Evolutionary conservation across 1,284 basidiomycete genomes (phyloP).

Genomic region (Ganoderma sp.): DNA sequence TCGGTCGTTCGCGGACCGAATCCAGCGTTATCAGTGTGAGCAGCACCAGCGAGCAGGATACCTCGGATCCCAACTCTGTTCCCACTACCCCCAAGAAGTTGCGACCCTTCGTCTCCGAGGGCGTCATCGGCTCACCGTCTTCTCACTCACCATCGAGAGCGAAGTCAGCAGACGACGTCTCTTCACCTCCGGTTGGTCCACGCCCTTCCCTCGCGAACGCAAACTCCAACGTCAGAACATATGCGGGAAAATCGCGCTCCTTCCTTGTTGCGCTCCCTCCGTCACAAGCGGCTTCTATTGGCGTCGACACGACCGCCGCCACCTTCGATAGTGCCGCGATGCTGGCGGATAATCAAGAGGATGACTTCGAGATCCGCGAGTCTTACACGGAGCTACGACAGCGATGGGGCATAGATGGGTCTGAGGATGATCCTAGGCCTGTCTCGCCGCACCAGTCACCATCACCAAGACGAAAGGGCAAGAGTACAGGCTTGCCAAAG

Average conservation of each 20-base stretch:
- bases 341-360: slow-evolving; percentile 46
- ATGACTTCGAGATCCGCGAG: slow-evolving; percentile 63
- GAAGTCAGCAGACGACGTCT: slow-evolving; percentile 25
- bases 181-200: slow-evolving; percentile 30
- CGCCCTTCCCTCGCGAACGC: slow-evolving; percentile 31
- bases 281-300: slow-evolving; percentile 36
- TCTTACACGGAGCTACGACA: slow-evolving; percentile 71
- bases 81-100: slow-evolving; percentile 45
- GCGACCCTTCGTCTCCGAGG: slow-evolving; percentile 32
- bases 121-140: slow-evolving; percentile 27
- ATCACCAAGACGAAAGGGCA: slow-evolving; percentile 41
- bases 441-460: slow-evolving; percentile 40
- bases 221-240: slow-evolving; percentile 58
- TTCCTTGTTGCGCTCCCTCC: slow-evolving; percentile 68
- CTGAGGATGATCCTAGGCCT: slow-evolving; percentile 67
- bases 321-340: slow-evolving; percentile 33
- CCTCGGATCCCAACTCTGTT: slow-evolving; percentile 36
- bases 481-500: slow-evolving; percentile 36
- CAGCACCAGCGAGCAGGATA: slow-evolving; percentile 30
- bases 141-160: slow-evolving; percentile 34
- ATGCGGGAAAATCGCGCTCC: slow-evolving; percentile 76
- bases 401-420: slow-evolving; percentile 77
- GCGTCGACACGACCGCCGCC: slow-evolving; percentile 29
- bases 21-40: slow-evolving; percentile 56
- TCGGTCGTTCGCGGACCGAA: slow-evolving; percentile 58